Conservation (phyloP, 225 moss, liverwort and hornwort species). For the Thuidium tamariscinum region DNA sequence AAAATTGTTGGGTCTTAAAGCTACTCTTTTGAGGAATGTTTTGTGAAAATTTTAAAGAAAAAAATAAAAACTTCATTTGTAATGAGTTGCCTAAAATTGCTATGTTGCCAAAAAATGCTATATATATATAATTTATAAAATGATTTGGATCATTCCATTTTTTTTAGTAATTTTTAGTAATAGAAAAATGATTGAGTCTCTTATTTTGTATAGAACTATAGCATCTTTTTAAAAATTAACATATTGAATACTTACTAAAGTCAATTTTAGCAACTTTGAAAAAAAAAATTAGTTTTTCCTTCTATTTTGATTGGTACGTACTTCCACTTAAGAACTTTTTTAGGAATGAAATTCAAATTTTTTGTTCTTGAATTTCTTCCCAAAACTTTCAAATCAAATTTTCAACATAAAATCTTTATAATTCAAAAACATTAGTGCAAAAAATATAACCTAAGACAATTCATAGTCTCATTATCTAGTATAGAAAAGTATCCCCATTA, state of each 20-base stretch:
- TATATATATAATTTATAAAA: too few relatives aligned
- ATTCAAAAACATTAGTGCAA: not conserved
- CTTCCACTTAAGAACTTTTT: not conserved
- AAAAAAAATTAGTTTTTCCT: not conserved
- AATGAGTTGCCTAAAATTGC: too few relatives aligned
- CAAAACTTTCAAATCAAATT: not conserved
- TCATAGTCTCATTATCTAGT: too few relatives aligned
- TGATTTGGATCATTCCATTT: too few relatives aligned
- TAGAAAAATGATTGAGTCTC: too few relatives aligned
- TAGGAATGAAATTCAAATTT: not conserved
- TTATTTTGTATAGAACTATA: not conserved
- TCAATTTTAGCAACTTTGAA: not conserved
- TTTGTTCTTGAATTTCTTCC: accelerated
- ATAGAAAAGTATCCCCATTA: accelerated
- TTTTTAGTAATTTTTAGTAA: too few relatives aligned
- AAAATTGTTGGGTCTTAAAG: too few relatives aligned
- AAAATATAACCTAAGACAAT: accelerated
- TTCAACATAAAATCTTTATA: not conserved
- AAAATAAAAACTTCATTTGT: too few relatives aligned
- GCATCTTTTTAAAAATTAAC: too few relatives aligned
- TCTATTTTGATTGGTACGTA: not conserved
- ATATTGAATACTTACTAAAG: not conserved
- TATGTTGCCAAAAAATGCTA: too few relatives aligned
- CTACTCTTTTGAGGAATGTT: too few relatives aligned
- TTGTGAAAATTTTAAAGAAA: too few relatives aligned